Evolutionary conservation across 148 eudicot species (phyloP), one percentile per base, ranked within the genome.

Genomic region (Nepenthes mirabilis): DNA sequence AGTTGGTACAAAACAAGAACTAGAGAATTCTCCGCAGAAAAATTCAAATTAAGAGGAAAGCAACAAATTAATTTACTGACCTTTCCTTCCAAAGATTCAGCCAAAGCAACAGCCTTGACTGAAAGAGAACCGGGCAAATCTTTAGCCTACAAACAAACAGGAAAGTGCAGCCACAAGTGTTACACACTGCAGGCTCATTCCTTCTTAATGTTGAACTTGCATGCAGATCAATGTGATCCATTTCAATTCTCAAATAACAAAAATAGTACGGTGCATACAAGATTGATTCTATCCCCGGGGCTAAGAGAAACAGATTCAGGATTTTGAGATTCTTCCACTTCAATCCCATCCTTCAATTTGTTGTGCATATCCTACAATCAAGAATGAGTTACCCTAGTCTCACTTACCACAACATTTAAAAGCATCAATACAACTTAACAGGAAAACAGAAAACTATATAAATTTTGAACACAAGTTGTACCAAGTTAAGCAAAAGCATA

Each of bases 11-110:
- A 45, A 5, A 5, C 48, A 11, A 5, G 48, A 45, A 6, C 6
- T 45, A 6, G 11, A 6, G 48, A 6, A 45, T 11, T 11, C 11
- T 45, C 6, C 1, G 48, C 48, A 45, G 48, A 9, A 52, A 7
- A 52, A 52, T 52, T 9, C 55, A 52, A 14, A 52, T 9, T 14
- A 52, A 52, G 5, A 14, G 23, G 23, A 23, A 23, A 23, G 23
- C 23, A 5, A 54, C 4, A 34, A 14, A 54, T 54, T 14, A 2
- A 14, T 14, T 14, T 12, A 68, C 81, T 65, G 37, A 85, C 98
- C 91, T 88, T 93, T 68, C 85, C 98, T 68, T 93, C 98, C 78
- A 83, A 74, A 63, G 96, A 67, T 74, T 93, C 96, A 64, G 82
- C 79, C 52, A 86, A 59, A 66, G 80, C 77, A 64, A 66, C 63